These are phyloP conservation scores for Leucocoprinus birnbaumii DNA, from an alignment of 768 basidiomycete genomes.

Conservation along the genomic window DNA sequence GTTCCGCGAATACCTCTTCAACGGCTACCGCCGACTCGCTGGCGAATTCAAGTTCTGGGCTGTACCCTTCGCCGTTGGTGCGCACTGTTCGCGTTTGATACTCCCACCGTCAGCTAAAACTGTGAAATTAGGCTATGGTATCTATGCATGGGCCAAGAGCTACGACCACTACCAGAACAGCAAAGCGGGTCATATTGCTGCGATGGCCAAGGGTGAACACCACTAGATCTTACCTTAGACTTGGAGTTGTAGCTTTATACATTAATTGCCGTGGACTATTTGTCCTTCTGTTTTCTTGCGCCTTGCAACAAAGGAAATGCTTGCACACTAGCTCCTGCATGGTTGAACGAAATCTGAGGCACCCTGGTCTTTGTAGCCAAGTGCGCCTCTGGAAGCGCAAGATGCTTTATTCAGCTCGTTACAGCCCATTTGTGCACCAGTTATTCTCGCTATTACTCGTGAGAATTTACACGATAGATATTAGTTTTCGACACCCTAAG, in stretches of 20 bases:
- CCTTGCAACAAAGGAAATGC: too few relatives aligned
- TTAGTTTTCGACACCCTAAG: too few relatives aligned
- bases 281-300: too few relatives aligned
- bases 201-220: constrained; percentile 26
- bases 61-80: constrained; percentile 76
- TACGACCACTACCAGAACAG: constrained; percentile 67
- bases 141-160: constrained; percentile 77
- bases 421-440: too few relatives aligned
- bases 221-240: constrained; percentile 22
- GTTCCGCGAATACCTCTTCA: constrained; percentile 77
- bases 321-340: too few relatives aligned
- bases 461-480: too few relatives aligned
- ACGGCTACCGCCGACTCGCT: constrained; percentile 77
- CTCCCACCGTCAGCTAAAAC: background rate
- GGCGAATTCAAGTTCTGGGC: constrained; percentile 76
- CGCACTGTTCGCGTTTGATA: constrained; percentile 20
- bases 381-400: too few relatives aligned
- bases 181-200: constrained; percentile 76
- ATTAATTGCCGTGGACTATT: background rate
- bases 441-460: too few relatives aligned
- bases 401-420: too few relatives aligned
- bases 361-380: too few relatives aligned
- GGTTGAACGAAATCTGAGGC: too few relatives aligned
- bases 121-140: constrained; percentile 61
- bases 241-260: constrained; percentile 1